Evolutionary conservation across 208 protist species (phyloP).

Genomic region (Porcisia hertigi): DNA sequence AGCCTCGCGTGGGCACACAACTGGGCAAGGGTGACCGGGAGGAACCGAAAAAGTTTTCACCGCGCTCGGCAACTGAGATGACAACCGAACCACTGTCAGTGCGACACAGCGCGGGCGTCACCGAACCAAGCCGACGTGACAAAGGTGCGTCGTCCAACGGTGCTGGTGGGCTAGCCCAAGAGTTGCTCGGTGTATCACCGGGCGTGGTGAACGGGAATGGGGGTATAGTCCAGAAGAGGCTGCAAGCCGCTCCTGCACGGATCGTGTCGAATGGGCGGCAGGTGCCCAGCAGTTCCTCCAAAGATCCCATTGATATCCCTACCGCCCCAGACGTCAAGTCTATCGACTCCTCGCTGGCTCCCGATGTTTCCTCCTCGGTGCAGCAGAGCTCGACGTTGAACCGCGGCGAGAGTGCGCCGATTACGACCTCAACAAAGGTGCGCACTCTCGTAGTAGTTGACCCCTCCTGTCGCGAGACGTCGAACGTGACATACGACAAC

Average conservation of each 20-base stretch:
- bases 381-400: constrained; percentile 17
- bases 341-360: constrained; percentile 25
- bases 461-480: constrained; percentile 55
- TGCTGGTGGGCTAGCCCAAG: neutral
- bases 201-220: neutral
- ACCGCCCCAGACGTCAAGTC: constrained; percentile 16
- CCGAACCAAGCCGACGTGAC: neutral
- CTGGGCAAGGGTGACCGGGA: neutral
- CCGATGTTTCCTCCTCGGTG: constrained; percentile 26
- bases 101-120: neutral
- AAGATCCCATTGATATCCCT: constrained; percentile 12
- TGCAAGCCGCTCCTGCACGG: constrained; percentile 17
- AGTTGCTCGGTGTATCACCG: constrained; percentile 2
- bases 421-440: constrained; percentile 59
- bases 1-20: neutral
- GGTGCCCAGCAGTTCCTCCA: constrained; percentile 22
- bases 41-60: neutral
- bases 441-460: constrained; percentile 73
- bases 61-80: constrained; percentile 6
- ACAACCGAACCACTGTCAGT: neutral
- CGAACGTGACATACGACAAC: constrained; percentile 69
- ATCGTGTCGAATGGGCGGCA: constrained; percentile 25
- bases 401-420: constrained; percentile 17
- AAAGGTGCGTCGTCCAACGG: neutral
- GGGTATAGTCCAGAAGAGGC: neutral